Conservation (phyloP, 768 basidiomycete species). For the Termitomyces heimii region DNA sequence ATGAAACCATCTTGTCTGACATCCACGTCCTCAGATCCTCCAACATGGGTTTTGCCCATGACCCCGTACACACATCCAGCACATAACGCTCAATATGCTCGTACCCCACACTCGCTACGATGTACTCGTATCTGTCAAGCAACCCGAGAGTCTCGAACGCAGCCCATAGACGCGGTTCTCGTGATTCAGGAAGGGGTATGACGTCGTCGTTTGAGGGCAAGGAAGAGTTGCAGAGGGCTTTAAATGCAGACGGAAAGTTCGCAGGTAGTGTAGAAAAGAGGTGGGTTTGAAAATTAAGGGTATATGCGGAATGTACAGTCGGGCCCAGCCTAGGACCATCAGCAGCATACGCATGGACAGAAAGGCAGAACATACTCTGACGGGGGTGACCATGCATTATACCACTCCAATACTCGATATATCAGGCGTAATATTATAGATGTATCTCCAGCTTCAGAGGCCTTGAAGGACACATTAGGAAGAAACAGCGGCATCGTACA, state of each 20-base stretch:
- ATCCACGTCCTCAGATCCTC: conserved; percentile 68
- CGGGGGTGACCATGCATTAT: conserved; percentile 66
- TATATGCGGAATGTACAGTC: conserved; percentile 42
- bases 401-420: conserved; percentile 63
- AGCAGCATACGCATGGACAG: neutral
- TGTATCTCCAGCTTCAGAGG: conserved; percentile 30
- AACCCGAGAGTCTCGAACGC: conserved; percentile 69
- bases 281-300: conserved; percentile 65
- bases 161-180: conserved; percentile 37
- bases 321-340: conserved; percentile 47
- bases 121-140: conserved; percentile 75
- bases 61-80: conserved; percentile 52
- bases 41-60: conserved; percentile 67
- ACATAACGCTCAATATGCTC: conserved; percentile 80
- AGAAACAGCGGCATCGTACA: neutral
- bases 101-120: conserved; percentile 81
- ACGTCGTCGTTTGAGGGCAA: conserved; percentile 32
- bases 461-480: conserved; percentile 24
- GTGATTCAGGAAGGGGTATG: conserved; percentile 16
- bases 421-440: conserved; percentile 49
- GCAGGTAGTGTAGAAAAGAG: conserved; percentile 69
- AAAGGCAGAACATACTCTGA: conserved; percentile 42
- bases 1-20: conserved; percentile 70
- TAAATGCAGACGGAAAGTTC: conserved; percentile 63
- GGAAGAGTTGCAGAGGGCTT: conserved; percentile 56